Base-by-base conservation (phyloP, 2,329 filamentous ascomycete genomes). In the Trichoderma brevicompactum region DNA sequence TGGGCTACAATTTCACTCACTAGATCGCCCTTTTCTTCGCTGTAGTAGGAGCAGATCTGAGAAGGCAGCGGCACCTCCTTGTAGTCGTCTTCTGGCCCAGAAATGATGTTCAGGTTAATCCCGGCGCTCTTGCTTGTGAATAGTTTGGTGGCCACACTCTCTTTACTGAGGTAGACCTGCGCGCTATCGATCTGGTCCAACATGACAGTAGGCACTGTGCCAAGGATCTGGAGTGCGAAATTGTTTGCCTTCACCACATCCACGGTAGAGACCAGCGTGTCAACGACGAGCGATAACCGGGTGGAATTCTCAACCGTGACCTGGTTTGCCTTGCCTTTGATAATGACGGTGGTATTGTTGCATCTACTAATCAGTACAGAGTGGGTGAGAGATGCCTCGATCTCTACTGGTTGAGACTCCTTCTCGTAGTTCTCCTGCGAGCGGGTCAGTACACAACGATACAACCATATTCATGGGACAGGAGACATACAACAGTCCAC, bases 1-100 rank as follows among this genome's bases (percentile, higher is more conserved):
- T 98, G 94, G 73, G 95, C 93, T 17, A 99, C 95, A 77, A 99
- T 98, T 84, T 98, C 94, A 74, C 88, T 97, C 34, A 94, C 85
- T 68, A 98, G 75, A 69, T 90, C 87, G 23, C 92, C 91, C 78
- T 92, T 86, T 58, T 75, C 81, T 77, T 89, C 75, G 65, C 92
- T 81, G 86, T 83, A 85, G 83, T 92, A 82, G 74, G 92, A 87
- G 77, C 92, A 88, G 73, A 97, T 91, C 82, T 99, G 95, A 74
- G 94, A 92, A 0, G 95, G 95, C 66, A 98, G 78, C 0, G 95
- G 89, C 61, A 92, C 85, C 79, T 99, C 95, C 76, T 88, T 90
- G 76, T 92, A 96, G 74, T 99, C 95, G 13, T 89, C 92, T 36
- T 92, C 87, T 34, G 82, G 83, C 7, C 87, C 87, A 19, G 83